Conservation (phyloP, 2,329 filamentous ascomycete genomes). For the Curvularia lunata region DNA sequence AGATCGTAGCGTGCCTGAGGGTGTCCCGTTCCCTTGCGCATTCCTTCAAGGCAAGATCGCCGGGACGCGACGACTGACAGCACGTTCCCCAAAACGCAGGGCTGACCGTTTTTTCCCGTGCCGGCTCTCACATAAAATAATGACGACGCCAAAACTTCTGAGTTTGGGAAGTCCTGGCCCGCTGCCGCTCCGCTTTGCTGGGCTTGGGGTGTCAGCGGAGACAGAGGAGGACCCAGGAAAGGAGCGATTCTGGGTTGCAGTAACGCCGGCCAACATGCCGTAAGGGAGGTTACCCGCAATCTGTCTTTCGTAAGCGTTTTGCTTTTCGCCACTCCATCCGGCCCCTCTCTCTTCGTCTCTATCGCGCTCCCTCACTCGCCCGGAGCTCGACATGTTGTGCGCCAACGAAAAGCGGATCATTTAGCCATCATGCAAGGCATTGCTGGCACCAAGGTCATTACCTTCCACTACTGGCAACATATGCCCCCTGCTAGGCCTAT, state of each 20-base stretch:
- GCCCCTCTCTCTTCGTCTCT: slow-evolving; percentile 8
- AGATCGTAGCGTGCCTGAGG: slow-evolving; percentile 26
- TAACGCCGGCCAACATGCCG: slow-evolving; percentile 11
- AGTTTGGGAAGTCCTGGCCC: not conserved
- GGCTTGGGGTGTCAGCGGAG: slow-evolving; percentile 1
- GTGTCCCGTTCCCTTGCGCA: slow-evolving; percentile 14
- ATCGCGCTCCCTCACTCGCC: not conserved
- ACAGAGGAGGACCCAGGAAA: not conserved
- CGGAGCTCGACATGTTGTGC: slow-evolving; percentile 14
- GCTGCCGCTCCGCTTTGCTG: slow-evolving; percentile 1
- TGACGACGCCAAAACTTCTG: slow-evolving; percentile 5
- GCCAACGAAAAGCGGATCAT: slow-evolving; percentile 3
- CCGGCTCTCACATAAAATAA: slow-evolving; percentile 3
- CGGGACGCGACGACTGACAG: slow-evolving; percentile 37
- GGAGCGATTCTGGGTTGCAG: slow-evolving; percentile 4
- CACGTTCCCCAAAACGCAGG: slow-evolving; percentile 28
- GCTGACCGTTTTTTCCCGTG: slow-evolving; percentile 18
- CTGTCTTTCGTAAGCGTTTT: not conserved
- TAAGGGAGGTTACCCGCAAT: slow-evolving; percentile 4
- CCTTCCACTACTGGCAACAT: not conserved
- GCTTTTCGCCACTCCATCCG: slow-evolving; percentile 18
- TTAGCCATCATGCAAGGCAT: slow-evolving; percentile 19
- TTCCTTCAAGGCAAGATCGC: slow-evolving; percentile 20
- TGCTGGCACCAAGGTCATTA: slow-evolving; percentile 6
- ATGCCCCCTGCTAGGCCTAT: not conserved